Base-by-base conservation (phyloP, 2,329 filamentous ascomycete species). In the Sporothrix pallida region DNA sequence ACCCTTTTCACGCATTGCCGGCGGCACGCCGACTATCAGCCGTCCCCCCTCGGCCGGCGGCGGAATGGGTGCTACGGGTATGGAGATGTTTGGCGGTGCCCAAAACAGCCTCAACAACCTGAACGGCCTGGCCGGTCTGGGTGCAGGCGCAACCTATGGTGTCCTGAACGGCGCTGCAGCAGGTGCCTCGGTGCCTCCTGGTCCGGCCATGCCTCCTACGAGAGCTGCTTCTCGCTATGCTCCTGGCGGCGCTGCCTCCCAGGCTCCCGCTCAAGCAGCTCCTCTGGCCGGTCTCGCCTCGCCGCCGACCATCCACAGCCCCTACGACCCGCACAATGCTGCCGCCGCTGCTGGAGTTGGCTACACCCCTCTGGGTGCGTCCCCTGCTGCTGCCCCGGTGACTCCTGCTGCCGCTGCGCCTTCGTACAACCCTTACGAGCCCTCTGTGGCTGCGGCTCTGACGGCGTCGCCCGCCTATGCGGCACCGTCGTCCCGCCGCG, bases 1-100 rank as follows among this genome's bases (percentile, higher is more conserved):
- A 0, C 94, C 94, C 0, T 98, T 99, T 81, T 91, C 93, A 8
- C 92, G 92, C 72, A 89, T 98, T 71, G 87, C 92, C 42, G 89
- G 92, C n/a, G 90, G 90, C 44, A 93, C 92, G 1, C 92, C 93
- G 7, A 92, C 88, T 2, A 88, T 94, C 74, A 94, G 92, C 79
- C 88, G 92, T 58, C 90, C 91, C 1, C 90, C 92, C 3, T 96
- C 93, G 7, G 87, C 80, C 81, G 87, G 87, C 2, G 88, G 87
- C 1, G 88, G 86, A 1, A 23, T 50, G 20, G 68, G 50, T 4
- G 87, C 81, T 81, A 89, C 87, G 4, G 90, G 87, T 78, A 89
- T 93, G 63, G 95, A 98, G 77, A 83, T 93, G 6, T 97, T 96
- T 79, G 91, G 90, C 5, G 31, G 4, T 37, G 89, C 87, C 78